phyloP scores from a whole-genome alignment of 345 rosid species.

The Citrus sp. region DNA sequence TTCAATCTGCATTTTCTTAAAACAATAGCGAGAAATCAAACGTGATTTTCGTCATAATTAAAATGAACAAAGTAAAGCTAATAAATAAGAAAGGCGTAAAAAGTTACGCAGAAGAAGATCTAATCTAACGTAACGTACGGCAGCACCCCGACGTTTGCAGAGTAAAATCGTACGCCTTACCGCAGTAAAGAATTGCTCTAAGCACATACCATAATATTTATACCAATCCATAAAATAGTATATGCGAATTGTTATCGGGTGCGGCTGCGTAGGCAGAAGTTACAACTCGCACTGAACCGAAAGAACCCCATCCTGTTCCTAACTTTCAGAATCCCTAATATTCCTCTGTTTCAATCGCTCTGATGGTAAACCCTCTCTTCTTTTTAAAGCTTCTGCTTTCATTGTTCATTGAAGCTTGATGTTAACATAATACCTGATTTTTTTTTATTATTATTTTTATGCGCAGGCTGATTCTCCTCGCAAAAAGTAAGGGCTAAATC shows the following conservation, averaged over 20 bases:
- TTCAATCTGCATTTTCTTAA: too few relatives aligned
- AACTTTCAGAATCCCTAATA: slow-evolving; percentile 1
- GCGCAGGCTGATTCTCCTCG: slow-evolving; percentile 72
- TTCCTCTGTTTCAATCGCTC: background rate
- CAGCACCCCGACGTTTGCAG: background rate
- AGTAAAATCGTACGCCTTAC: background rate
- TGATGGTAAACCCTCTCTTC: background rate
- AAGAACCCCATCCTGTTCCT: background rate
- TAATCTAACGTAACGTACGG: background rate
- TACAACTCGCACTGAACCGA: background rate
- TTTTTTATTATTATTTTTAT: background rate
- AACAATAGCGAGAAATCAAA: too few relatives aligned
- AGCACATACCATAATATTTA: background rate
- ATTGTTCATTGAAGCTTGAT: background rate
- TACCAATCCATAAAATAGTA: too few relatives aligned
- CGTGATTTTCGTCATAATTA: background rate
- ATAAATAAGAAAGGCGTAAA: background rate
- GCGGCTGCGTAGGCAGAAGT: too few relatives aligned
- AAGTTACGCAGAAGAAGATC: background rate
- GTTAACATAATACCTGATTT: background rate
- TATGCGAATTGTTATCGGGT: too few relatives aligned
- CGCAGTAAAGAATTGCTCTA: background rate
- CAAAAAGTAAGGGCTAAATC: slow-evolving; percentile 45
- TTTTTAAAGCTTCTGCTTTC: too few relatives aligned
- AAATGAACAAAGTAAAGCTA: background rate